phyloP scores from a whole-genome alignment of 2,329 filamentous ascomycete species.

The Pseudomassariella vexata region DNA sequence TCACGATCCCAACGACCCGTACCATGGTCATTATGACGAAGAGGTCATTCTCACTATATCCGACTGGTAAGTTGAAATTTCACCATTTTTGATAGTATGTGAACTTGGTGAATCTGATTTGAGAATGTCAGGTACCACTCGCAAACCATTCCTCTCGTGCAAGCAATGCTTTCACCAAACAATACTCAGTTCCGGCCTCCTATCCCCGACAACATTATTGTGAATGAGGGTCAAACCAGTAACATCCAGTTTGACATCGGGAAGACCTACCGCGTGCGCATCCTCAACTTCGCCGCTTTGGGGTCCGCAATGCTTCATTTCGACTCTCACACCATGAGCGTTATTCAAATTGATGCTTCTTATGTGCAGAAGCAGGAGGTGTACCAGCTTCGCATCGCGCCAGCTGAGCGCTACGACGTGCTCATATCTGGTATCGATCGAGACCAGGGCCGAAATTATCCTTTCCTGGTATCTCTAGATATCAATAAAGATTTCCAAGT shows the following conservation, averaged over 20 bases:
- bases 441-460: conserved; percentile 31
- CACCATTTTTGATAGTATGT: not conserved
- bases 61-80: conserved; percentile 41
- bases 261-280: conserved; percentile 41
- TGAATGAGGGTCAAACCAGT: conserved; percentile 35
- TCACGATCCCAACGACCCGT: conserved; percentile 50
- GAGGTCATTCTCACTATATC: conserved; percentile 53
- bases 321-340: conserved; percentile 35
- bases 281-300: conserved; percentile 40
- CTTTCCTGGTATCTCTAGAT: conserved; percentile 37
- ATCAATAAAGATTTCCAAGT: conserved; percentile 35
- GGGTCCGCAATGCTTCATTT: conserved; percentile 37
- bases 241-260: conserved; percentile 31
- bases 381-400: conserved; percentile 32
- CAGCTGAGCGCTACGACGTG: conserved; percentile 42
- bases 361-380: conserved; percentile 30
- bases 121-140: conserved; percentile 40
- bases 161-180: conserved; percentile 31
- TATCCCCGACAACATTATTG: conserved; percentile 31
- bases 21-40: conserved; percentile 46
- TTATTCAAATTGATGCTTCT: conserved; percentile 38
- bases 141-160: conserved; percentile 29
- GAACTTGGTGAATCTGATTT: too few relatives aligned
- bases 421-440: conserved; percentile 33
- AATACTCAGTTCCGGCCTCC: conserved; percentile 35